Evolutionary conservation across 768 basidiomycete species (phyloP).

Genomic region (Boletus rubescentipes): DNA sequence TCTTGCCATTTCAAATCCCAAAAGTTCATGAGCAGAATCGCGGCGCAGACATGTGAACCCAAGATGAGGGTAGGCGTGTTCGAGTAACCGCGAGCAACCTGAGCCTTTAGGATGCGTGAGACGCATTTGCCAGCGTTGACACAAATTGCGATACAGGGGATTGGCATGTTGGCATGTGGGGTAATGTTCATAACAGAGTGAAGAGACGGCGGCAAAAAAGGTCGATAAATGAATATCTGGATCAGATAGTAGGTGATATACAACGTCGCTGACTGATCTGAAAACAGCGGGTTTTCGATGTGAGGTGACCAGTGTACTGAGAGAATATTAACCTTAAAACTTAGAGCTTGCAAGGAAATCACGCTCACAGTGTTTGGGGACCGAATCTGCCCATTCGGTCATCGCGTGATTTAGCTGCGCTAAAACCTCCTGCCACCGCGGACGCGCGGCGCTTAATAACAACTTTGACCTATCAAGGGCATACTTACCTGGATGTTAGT

Average conservation of each 20-base stretch:
- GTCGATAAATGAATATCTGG: conserved; percentile 68
- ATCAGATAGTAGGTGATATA: conserved; percentile 58
- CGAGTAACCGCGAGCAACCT: conserved; percentile 45
- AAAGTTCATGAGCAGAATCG: conserved; percentile 52
- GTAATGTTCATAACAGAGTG: conserved; percentile 22
- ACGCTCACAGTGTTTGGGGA: conserved; percentile 65
- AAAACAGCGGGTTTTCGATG: conserved; percentile 45
- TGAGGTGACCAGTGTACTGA: conserved; percentile 61
- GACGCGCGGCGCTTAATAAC: conserved; percentile 49
- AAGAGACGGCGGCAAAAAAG: conserved; percentile 53
- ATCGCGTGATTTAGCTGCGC: conserved; percentile 68
- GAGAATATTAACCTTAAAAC: neutral
- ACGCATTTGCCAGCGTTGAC: conserved; percentile 60
- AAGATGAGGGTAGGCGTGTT: conserved; percentile 45
- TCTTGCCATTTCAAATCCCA: conserved; percentile 57
- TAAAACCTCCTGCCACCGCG: conserved; percentile 58
- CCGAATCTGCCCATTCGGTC: conserved; percentile 66
- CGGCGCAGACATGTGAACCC: conserved; percentile 50
- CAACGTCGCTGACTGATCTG: conserved; percentile 57
- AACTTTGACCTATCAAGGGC: conserved; percentile 65
- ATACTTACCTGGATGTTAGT: conserved; percentile 43
- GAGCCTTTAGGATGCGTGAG: conserved; percentile 55
- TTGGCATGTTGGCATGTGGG: conserved; percentile 34
- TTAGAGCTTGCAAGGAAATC: neutral
- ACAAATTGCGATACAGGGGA: conserved; percentile 58